These are phyloP conservation scores for Colletotrichum tanaceti DNA, from an alignment of 2,329 filamentous ascomycete genomes.

Conservation along the genomic window DNA sequence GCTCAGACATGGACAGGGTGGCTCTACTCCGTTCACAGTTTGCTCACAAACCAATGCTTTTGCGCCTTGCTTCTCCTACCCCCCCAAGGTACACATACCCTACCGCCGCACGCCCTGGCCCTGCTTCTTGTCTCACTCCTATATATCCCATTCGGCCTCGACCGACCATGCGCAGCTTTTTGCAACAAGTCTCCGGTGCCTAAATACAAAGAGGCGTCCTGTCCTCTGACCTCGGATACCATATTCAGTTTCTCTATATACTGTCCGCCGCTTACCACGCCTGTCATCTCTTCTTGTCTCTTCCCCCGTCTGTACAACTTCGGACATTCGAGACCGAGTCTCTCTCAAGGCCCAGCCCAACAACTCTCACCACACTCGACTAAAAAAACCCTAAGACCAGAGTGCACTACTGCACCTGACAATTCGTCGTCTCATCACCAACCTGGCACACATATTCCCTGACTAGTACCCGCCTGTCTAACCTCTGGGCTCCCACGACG, in stretches of 20 bases:
- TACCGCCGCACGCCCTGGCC: slow-evolving; percentile 36
- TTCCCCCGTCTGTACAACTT: slow-evolving; percentile 29
- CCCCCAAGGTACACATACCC: slow-evolving; percentile 30
- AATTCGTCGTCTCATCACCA: not conserved
- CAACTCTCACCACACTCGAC: not conserved
- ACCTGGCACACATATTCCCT: not conserved
- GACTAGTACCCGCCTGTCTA: not conserved
- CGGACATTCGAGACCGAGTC: slow-evolving; percentile 16
- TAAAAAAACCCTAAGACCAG: not conserved
- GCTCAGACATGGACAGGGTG: slow-evolving; percentile 42
- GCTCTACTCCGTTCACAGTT: slow-evolving; percentile 37
- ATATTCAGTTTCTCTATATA: not conserved
- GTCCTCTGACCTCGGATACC: slow-evolving; percentile 24
- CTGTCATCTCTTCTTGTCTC: slow-evolving; percentile 35
- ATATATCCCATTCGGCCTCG: slow-evolving; percentile 38
- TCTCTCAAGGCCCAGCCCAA: not conserved
- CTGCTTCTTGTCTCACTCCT: slow-evolving; percentile 37
- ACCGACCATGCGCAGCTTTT: slow-evolving; percentile 17
- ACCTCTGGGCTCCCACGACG: not conserved
- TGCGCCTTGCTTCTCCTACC: slow-evolving; percentile 34
- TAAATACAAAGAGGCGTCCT: slow-evolving; percentile 23
- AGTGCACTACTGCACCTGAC: not conserved
- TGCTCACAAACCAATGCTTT: slow-evolving; percentile 39
- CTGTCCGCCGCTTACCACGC: slow-evolving; percentile 8
- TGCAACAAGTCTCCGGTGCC: slow-evolving; percentile 1